Evolutionary conservation across 495 filamentous ascomycete species (phyloP).

Genomic region (Neurospora sp.): DNA sequence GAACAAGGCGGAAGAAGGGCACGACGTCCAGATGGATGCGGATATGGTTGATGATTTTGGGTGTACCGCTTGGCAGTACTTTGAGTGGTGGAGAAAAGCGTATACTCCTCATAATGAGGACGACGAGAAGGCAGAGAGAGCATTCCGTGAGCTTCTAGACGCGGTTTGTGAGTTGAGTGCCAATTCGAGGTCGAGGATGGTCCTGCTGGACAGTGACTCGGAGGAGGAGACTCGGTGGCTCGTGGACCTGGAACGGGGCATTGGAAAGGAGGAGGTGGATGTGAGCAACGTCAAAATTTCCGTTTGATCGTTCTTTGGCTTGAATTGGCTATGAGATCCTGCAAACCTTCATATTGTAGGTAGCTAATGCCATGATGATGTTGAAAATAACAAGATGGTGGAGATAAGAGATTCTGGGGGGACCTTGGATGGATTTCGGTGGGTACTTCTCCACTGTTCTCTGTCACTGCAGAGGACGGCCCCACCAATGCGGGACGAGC

Average conservation of each 20-base stretch:
- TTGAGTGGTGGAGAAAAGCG: neutral
- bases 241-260: neutral
- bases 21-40: neutral
- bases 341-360: neutral
- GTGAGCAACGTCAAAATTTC: neutral
- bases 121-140: neutral
- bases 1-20: neutral
- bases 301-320: neutral
- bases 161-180: neutral
- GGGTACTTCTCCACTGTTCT: neutral
- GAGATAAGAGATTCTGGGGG: neutral
- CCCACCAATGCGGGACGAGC: neutral
- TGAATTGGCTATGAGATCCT: neutral
- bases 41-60: neutral
- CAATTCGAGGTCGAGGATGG: neutral
- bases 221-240: neutral
- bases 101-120: neutral
- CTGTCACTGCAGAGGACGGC: neutral
- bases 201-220: neutral
- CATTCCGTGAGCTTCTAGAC: neutral
- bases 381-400: neutral
- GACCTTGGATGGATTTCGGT: neutral
- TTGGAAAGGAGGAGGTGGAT: neutral
- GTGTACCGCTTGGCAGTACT: neutral
- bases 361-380: neutral